phyloP scores from a whole-genome alignment of 306 rosid genomes.

The Parietaria judaica region DNA sequence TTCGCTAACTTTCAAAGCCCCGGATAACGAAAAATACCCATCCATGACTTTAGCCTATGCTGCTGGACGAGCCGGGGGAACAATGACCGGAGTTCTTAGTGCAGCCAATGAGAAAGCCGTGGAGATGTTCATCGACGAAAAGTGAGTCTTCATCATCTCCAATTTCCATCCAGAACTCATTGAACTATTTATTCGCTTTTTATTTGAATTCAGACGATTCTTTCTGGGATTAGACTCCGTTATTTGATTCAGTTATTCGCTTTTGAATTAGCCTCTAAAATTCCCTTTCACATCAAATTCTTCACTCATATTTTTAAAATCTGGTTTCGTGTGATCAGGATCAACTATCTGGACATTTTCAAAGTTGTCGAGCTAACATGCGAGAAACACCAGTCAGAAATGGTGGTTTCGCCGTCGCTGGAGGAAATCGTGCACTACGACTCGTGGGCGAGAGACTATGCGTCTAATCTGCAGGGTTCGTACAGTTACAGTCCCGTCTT shows the following conservation, averaged over 20 bases:
- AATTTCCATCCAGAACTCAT: not conserved
- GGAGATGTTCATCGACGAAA: conserved; percentile 84
- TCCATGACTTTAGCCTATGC: conserved; percentile 93
- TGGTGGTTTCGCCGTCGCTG: conserved; percentile 65
- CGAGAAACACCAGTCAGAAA: conserved; percentile 59
- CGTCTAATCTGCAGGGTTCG: conserved; percentile 50
- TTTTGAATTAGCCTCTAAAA: too few species aligned
- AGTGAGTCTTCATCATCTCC: conserved; percentile 35
- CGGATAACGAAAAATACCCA: conserved; percentile 89
- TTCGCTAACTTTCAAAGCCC: conserved; percentile 80
- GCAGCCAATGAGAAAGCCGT: conserved; percentile 99
- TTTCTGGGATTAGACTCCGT: too few species aligned
- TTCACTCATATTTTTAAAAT: not conserved
- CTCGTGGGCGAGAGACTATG: conserved; percentile 79
- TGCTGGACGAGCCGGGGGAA: conserved; percentile 98
- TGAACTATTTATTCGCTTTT: too few species aligned
- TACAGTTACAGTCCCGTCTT: conserved; percentile 38
- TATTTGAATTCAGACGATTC: not conserved
- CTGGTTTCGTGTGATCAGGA: conserved; percentile 40
- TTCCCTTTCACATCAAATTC: too few species aligned
- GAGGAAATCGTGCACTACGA: conserved; percentile 90
- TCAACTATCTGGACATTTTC: conserved; percentile 84
- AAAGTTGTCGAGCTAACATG: conserved; percentile 91
- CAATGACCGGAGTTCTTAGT: conserved; percentile 99
- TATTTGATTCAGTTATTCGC: too few species aligned